phyloP scores from a whole-genome alignment of 2,329 filamentous ascomycete genomes.

The Fusarium sp. region DNA sequence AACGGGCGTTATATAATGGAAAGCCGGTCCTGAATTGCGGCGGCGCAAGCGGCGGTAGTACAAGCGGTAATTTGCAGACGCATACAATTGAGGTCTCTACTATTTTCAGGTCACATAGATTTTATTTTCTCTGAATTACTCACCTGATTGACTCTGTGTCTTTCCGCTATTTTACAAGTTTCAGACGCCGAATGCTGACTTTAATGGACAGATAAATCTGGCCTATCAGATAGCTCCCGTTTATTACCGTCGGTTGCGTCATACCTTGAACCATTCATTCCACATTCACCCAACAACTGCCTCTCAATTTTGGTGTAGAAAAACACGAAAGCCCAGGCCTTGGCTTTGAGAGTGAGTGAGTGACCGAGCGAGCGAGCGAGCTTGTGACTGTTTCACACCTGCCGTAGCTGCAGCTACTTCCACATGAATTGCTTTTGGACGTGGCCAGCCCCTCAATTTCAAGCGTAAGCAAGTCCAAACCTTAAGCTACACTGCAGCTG shows the following conservation, averaged over 20 bases:
- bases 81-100: background rate
- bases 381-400: slow-evolving; percentile 23
- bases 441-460: slow-evolving; percentile 29
- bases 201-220: background rate
- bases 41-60: slow-evolving; percentile 6
- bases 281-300: slow-evolving; percentile 16
- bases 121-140: too few relatives aligned
- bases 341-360: background rate
- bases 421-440: slow-evolving; percentile 29
- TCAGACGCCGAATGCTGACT: background rate
- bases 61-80: background rate
- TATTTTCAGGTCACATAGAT: background rate
- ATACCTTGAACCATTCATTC: slow-evolving; percentile 21
- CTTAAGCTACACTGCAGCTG: background rate
- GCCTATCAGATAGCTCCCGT: slow-evolving; percentile 17
- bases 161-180: too few relatives aligned
- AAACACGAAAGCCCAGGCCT: background rate
- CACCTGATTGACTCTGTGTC: too few relatives aligned
- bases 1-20: background rate
- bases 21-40: slow-evolving; percentile 14
- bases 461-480: slow-evolving; percentile 19
- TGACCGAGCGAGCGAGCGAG: background rate
- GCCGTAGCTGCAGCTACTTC: slow-evolving; percentile 27
- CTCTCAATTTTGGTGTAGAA: background rate
- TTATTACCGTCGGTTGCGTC: slow-evolving; percentile 22